phyloP scores from a whole-genome alignment of 768 basidiomycete genomes.

The Russula compacta region DNA sequence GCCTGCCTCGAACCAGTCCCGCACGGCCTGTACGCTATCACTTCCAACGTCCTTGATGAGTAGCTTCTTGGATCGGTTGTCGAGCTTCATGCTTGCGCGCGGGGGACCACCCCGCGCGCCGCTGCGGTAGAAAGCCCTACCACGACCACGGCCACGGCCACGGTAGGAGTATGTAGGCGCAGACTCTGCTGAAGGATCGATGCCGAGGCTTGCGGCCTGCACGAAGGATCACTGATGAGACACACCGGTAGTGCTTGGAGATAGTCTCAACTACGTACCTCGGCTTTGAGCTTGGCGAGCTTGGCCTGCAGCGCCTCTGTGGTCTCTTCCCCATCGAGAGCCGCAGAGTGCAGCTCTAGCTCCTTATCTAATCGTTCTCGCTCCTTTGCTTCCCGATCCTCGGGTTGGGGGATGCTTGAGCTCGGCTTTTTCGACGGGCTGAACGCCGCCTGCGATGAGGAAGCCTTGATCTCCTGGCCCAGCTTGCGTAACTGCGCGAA shows the following conservation, averaged over 20 bases:
- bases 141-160: conserved; percentile 58
- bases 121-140: conserved; percentile 49
- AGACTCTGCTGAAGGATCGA: conserved; percentile 33
- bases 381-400: conserved; percentile 47
- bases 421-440: conserved; percentile 22
- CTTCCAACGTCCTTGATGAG: conserved; percentile 59
- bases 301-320: conserved; percentile 68
- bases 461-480: conserved; percentile 65
- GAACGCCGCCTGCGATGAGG: conserved; percentile 25
- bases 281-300: conserved; percentile 67
- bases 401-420: conserved; percentile 24
- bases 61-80: conserved; percentile 79
- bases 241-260: neutral
- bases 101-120: conserved; percentile 57
- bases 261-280: conserved; percentile 39
- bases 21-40: conserved; percentile 48
- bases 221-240: neutral
- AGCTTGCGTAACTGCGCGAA: conserved; percentile 69
- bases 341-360: conserved; percentile 55
- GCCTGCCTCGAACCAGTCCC: conserved; percentile 77
- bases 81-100: conserved; percentile 75
- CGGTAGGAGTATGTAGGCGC: conserved; percentile 39
- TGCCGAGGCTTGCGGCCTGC: conserved; percentile 69
- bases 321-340: conserved; percentile 38
- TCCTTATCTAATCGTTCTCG: conserved; percentile 72